phyloP scores from a whole-genome alignment of 805 yeast genomes.

The Isabelozyma rhagii region DNA sequence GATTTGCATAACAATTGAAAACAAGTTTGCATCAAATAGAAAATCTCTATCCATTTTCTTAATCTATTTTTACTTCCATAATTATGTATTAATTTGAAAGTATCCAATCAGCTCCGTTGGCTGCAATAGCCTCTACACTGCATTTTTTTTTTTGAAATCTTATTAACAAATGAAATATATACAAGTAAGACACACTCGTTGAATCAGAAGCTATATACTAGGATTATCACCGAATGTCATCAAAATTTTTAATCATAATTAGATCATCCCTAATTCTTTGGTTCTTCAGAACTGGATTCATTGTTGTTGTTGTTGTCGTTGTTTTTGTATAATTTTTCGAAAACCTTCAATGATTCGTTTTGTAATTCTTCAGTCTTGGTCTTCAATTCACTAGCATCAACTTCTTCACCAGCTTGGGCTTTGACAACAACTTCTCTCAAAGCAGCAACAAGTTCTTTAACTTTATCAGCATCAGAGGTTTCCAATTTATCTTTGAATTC shows the following conservation, averaged over 20 bases:
- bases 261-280: constrained; percentile 20
- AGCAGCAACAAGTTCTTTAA: constrained; percentile 49
- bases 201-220: neutral
- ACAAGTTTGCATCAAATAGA: too few species aligned
- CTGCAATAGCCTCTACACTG: too few species aligned
- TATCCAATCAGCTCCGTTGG: too few species aligned
- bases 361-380: constrained; percentile 73
- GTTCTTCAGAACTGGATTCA: constrained; percentile 16
- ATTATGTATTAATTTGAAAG: too few species aligned
- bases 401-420: constrained; percentile 62
- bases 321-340: constrained; percentile 57
- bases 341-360: constrained; percentile 69
- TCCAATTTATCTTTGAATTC: constrained; percentile 48
- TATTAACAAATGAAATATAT: constrained; percentile 12
- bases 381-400: constrained; percentile 62
- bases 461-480: constrained; percentile 44
- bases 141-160: neutral
- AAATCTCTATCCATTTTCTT: too few species aligned
- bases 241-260: neutral
- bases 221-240: neutral
- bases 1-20: too few species aligned
- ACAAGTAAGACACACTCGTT: constrained; percentile 7
- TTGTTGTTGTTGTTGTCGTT: constrained; percentile 13
- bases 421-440: constrained; percentile 65
- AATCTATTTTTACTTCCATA: too few species aligned